Conservation (phyloP, 768 basidiomycete species). For the Thelephora ganbajun region DNA sequence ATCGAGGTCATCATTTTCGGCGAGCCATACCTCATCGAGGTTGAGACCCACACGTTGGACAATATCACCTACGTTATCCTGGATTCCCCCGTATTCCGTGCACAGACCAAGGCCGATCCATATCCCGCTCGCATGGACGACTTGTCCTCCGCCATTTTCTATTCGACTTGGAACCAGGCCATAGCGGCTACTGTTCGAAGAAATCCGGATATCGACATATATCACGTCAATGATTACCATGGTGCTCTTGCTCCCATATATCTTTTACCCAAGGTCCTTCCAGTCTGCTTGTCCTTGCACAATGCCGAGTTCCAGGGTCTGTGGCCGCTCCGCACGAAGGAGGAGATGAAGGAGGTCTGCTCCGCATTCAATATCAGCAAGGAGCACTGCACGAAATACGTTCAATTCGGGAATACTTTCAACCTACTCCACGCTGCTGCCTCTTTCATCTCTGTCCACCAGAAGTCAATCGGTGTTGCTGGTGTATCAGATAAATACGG, state of each 20-base stretch:
- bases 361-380: constrained; percentile 97
- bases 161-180: constrained; percentile 96
- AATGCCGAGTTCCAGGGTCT: constrained; percentile 97
- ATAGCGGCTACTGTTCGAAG: constrained; percentile 86
- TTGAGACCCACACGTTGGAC: constrained; percentile 84
- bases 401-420: constrained; percentile 97
- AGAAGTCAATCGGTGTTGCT: constrained; percentile 87
- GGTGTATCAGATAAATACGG: constrained; percentile 98
- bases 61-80: constrained; percentile 93
- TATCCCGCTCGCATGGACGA: constrained; percentile 98
- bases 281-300: constrained; percentile 84
- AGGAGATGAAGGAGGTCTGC: constrained; percentile 97
- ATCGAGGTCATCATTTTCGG: constrained; percentile 96
- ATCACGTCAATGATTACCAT: constrained; percentile 93
- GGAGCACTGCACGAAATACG: constrained; percentile 91
- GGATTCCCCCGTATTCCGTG: constrained; percentile 92
- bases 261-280: constrained; percentile 81
- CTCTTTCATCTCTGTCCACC: constrained; percentile 83
- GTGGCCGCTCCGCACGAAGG: constrained; percentile 92
- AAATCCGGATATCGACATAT: constrained; percentile 78
- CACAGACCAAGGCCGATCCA: constrained; percentile 90
- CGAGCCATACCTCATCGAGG: constrained; percentile 90
- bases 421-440: constrained; percentile 90
- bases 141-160: constrained; percentile 91
- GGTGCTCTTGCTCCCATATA: constrained; percentile 87